Conservation (phyloP, 208 protist species). For the Trypanosoma caninum region DNA sequence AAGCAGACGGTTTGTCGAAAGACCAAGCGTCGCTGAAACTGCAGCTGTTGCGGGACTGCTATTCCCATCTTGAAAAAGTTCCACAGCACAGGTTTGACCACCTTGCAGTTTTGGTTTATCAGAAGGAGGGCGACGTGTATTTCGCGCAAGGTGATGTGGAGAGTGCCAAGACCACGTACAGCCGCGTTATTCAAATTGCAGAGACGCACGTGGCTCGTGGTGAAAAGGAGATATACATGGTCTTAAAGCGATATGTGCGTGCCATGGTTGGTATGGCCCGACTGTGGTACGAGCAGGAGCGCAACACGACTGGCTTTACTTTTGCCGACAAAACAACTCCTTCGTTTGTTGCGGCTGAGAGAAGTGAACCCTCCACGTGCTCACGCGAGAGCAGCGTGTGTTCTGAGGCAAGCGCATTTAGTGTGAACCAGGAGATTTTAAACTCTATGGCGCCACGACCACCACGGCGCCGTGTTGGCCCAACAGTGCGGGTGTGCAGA, state of each 20-base stretch:
- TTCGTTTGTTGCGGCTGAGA: constrained; percentile 1
- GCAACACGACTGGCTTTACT: constrained; percentile 59
- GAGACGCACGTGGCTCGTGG: constrained; percentile 73
- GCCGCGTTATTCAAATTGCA: constrained; percentile 70
- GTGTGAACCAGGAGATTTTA: constrained; percentile 72
- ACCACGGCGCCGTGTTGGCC: constrained; percentile 54
- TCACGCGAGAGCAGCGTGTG: constrained; percentile 59
- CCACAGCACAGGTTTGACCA: constrained; percentile 54
- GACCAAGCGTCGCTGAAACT: constrained; percentile 42
- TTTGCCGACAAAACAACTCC: constrained; percentile 30
- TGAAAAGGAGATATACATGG: constrained; percentile 76
- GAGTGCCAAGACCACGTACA: constrained; percentile 63
- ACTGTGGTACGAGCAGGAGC: constrained; percentile 82
- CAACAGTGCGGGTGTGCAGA: constrained; percentile 46
- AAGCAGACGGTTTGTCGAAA: constrained; percentile 45
- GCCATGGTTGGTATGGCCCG: constrained; percentile 76
- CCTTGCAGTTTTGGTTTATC: constrained; percentile 71
- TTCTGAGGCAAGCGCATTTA: constrained; percentile 69
- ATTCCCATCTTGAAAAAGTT: constrained; percentile 60
- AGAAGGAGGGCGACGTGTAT: constrained; percentile 77
- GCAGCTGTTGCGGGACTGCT: constrained; percentile 52
- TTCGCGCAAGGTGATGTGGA: constrained; percentile 43
- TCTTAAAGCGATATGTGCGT: constrained; percentile 80
- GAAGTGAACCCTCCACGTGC: constrained; percentile 32
- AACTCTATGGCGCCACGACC: constrained; percentile 63